Evolutionary conservation across 2,329 filamentous ascomycete species (phyloP), one percentile per base, ranked within the genome.

Genomic region (Pleomassaria siparia): DNA sequence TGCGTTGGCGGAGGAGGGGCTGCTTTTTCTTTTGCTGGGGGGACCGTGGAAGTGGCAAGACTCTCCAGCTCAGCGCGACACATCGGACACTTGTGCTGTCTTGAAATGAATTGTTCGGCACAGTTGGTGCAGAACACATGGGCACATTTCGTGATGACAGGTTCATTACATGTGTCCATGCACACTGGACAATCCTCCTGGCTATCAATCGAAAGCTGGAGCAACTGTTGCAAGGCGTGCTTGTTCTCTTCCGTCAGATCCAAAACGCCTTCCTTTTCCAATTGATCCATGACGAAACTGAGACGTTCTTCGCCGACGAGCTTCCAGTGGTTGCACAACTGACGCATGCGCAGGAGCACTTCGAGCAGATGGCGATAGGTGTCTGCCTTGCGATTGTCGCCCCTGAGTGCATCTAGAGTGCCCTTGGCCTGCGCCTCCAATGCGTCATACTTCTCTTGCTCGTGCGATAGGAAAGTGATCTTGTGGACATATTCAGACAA

Each of bases 301-400:
- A 95, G 79, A 11, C 88, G 84, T 25, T 68, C 64, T 53, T 87
- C 79, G 41, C 85, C 86, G 62, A 88, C 89, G 10, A 96, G 79
- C 8, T 86, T 85, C 89, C 89, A 95, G 66, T 95, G 91, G 55
- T 92, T 91, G 71, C 91, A 96, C 66, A 88, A 81, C 72, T 96
- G 91, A 15, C 91, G 83, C 56, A 95, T 81, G 11, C 91, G 85
- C 5, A 96, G 80, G 4, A 96, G 78, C 13, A 91, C 82, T 69
- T 95, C 90, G 10, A 96, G 79, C 1, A 96, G 78, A 59, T 86
- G 82, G 8, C 87, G 84, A 63, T 94, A 95, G 0, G 66, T 63
- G 12, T 67, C 64, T 13, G 65, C 62, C 67, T 58, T 77, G 69
- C 32, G 72, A 72, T 68, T 65, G 53, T 68, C 61, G 59, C 74